These are phyloP conservation scores for Apophysomyces variabilis DNA, from an alignment of 371 early-diverging fungal species.

Conservation along the genomic window DNA sequence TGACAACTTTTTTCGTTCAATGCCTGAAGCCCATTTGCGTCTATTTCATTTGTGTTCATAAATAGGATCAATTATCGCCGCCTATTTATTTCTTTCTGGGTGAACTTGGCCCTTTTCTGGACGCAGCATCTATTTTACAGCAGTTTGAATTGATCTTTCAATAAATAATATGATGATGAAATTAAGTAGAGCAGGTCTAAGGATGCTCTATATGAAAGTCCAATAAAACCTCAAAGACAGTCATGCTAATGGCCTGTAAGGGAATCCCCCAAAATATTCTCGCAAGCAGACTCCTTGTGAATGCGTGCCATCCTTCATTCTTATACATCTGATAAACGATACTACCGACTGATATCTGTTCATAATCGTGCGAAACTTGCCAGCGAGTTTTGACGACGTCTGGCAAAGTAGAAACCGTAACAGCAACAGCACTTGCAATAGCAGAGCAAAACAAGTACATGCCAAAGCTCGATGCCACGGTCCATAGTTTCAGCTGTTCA, in stretches of 20 bases:
- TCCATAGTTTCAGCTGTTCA: conserved; percentile 70
- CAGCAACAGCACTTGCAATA: conserved; percentile 63
- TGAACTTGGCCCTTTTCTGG: too few species aligned
- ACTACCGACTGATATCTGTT: conserved; percentile 33
- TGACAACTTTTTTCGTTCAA: too few species aligned
- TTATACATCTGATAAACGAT: conserved; percentile 63
- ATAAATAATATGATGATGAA: background rate
- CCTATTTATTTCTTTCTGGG: too few species aligned
- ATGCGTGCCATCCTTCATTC: conserved; percentile 67
- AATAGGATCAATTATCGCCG: too few species aligned
- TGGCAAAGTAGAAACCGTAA: conserved; percentile 65
- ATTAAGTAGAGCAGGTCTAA: background rate
- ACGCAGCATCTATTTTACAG: too few species aligned
- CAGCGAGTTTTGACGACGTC: conserved; percentile 88
- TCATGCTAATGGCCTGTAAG: conserved; percentile 72
- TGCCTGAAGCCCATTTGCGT: too few species aligned
- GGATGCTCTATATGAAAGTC: conserved; percentile 22
- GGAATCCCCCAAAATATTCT: conserved; percentile 78
- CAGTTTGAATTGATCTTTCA: too few species aligned
- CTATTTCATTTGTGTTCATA: too few species aligned
- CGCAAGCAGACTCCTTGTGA: conserved; percentile 68
- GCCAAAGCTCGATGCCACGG: conserved; percentile 27
- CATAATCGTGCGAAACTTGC: conserved; percentile 64
- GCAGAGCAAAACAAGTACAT: conserved; percentile 66
- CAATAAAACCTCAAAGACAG: conserved; percentile 77